Base-by-base conservation (phyloP, 2,329 filamentous ascomycete species). In the Ophiocordyceps sinensis region DNA sequence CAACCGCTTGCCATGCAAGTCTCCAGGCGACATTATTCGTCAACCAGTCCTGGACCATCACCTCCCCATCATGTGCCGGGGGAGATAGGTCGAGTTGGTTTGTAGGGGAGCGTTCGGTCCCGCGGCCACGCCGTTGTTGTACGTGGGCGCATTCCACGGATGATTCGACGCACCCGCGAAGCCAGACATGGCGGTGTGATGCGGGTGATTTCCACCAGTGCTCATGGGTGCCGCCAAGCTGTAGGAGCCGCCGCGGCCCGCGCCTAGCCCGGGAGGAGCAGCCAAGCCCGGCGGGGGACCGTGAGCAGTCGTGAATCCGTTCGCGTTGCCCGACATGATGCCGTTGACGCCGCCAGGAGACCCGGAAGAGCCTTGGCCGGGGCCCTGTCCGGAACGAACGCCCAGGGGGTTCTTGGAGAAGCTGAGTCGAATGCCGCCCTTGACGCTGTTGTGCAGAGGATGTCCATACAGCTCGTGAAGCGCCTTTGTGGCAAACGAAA, bases 401-500 rank as follows among this genome's bases (percentile, higher is more conserved):
- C 91, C 91, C 2, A 96, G 72, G 0, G 91, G 91, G 52, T 96
- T 96, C 67, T 96, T 96, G 28, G 89, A 95, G 61, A 95, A 98
- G 61, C 87, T 94, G 42, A 98, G 70, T 21, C 91, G 81, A 53
- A 98, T 95, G 29, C 91, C 91, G 7, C 89, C 89, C 58, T 94
- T 95, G 55, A 86, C 75, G 53, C 87, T 94, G 62, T 94, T 95
- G 57, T 88, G 86, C 28, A 96, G 71, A 38, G 76, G 78, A 39
- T 82, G 77, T 0, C 91, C 91, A 53, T 96, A 95, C 1, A 96
- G 71, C 43, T 95, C 86, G 48, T 88, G 78, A 3, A 96, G 71
- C 1, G 88, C 82, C 61, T 91, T 94, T 35, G 89, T 95, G 1
- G 91, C 89, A 54, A 86, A 89, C 2, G 85, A 83, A 11, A 94